Percentiles rank a stretch among this genome's conserved stretches.
Conservation (phyloP, 805 yeast genomes). For the Yamadazyma scolyti region DNA sequence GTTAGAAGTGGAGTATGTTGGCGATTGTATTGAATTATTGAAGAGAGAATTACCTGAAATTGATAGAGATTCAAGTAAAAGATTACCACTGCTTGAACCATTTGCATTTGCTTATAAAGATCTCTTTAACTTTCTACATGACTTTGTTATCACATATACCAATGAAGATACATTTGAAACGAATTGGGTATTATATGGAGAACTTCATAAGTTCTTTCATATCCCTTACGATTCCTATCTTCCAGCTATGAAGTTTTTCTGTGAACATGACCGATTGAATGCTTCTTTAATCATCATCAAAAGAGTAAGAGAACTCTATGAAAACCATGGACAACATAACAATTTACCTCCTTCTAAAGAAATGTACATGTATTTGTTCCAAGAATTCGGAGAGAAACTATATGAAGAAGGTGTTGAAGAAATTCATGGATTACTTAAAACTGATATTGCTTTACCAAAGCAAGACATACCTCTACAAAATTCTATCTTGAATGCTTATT, state of each 20-base stretch:
- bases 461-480: conserved; percentile 59
- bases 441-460: conserved; percentile 50
- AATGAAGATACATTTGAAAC: conserved; percentile 36
- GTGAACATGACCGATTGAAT: conserved; percentile 52
- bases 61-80: conserved; percentile 21
- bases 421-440: conserved; percentile 58
- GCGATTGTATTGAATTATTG: conserved; percentile 39
- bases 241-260: conserved; percentile 56
- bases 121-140: conserved; percentile 26
- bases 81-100: conserved; percentile 22
- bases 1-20: conserved; percentile 33
- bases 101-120: conserved; percentile 22
- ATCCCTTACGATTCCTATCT: conserved; percentile 58
- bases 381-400: conserved; percentile 53
- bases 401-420: conserved; percentile 66
- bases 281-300: conserved; percentile 62
- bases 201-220: conserved; percentile 49
- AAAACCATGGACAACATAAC: conserved; percentile 37
- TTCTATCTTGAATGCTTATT: conserved; percentile 60
- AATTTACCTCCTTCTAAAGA: conserved; percentile 37
- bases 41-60: conserved; percentile 38
- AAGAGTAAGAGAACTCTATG: conserved; percentile 52
- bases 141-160: conserved; percentile 25
- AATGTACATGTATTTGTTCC: conserved; percentile 58
- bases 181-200: conserved; percentile 59